Percentiles rank a stretch among this genome's conserved stretches.
These are phyloP conservation scores for Purpureocillium lavendulum DNA, from an alignment of 2,329 filamentous ascomycete genomes.

Conservation along the genomic window DNA sequence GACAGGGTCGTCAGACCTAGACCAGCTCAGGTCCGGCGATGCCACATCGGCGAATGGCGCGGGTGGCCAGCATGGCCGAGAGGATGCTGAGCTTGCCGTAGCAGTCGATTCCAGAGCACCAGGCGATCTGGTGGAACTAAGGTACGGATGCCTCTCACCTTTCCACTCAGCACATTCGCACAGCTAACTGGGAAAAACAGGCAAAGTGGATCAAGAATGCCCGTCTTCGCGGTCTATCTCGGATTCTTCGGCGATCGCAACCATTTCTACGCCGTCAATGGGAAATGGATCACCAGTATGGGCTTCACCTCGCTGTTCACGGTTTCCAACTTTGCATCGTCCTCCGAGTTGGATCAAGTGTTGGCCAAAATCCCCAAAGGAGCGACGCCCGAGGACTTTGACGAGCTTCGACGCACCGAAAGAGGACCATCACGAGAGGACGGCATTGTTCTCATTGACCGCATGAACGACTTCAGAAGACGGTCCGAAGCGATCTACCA, in stretches of 20 bases:
- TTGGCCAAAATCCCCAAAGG: constrained; percentile 19
- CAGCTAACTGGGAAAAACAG: constrained; percentile 5
- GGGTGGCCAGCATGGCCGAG: constrained; percentile 18
- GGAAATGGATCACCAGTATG: constrained; percentile 37
- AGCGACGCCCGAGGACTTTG: constrained; percentile 19
- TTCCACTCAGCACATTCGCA: too few species aligned
- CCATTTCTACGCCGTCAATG: constrained; percentile 46
- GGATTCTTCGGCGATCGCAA: constrained; percentile 40
- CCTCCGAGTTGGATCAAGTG: constrained; percentile 31
- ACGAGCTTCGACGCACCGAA: constrained; percentile 19
- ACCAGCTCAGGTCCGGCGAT: constrained; percentile 15
- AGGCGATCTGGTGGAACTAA: constrained; percentile 45
- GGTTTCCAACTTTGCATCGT: constrained; percentile 35
- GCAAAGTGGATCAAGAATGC: constrained; percentile 30
- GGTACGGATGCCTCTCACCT: constrained; percentile 18
- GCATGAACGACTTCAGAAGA: constrained; percentile 37
- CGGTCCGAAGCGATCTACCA: constrained; percentile 37
- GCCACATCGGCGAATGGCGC: constrained; percentile 14
- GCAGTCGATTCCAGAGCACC: constrained; percentile 19
- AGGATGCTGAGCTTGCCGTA: constrained; percentile 16
- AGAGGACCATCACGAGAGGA: constrained; percentile 35
- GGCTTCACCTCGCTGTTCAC: constrained; percentile 39
- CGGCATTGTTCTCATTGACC: constrained; percentile 33
- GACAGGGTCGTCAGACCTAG: constrained; percentile 22
- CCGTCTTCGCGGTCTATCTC: constrained; percentile 44